Evolutionary conservation across 2,329 filamentous ascomycete genomes (phyloP).

Genomic region (Penicillium sp.): DNA sequence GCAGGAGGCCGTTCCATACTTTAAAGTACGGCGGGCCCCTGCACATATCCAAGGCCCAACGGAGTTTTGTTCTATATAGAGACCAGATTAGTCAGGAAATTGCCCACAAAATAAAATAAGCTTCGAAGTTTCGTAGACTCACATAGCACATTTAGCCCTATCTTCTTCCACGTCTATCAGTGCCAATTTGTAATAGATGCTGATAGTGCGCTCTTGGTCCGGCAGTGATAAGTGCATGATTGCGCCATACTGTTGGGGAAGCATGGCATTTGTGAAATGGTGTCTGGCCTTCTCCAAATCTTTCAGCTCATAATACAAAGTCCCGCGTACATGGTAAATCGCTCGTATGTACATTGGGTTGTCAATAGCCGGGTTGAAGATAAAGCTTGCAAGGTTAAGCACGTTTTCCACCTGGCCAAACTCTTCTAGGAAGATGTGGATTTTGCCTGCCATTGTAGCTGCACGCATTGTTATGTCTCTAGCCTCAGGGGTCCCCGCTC

Average conservation of each 20-base stretch:
- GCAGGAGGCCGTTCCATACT: not conserved
- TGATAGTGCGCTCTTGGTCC: not conserved
- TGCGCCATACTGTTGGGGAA: not conserved
- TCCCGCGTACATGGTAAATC: not conserved
- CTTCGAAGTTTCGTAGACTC: not conserved
- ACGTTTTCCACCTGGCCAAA: not conserved
- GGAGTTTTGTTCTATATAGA: not conserved
- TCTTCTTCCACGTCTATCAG: not conserved
- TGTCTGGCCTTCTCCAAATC: not conserved
- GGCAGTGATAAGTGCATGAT: not conserved
- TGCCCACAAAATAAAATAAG: not conserved
- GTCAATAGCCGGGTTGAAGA: not conserved
- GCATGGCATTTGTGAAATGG: not conserved
- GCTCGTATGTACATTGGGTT: not conserved
- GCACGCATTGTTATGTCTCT: not conserved
- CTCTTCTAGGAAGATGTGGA: not conserved
- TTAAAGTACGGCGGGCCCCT: not conserved
- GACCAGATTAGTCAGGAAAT: not conserved
- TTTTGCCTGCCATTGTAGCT: not conserved
- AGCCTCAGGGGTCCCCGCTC: not conserved
- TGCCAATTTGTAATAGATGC: not conserved
- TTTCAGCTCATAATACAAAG: not conserved
- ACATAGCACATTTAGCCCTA: not conserved
- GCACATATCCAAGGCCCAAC: not conserved
- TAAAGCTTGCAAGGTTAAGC: not conserved